These are phyloP conservation scores for Rhodotorula toruloides DNA, from an alignment of 768 basidiomycete genomes.

Conservation along the genomic window DNA sequence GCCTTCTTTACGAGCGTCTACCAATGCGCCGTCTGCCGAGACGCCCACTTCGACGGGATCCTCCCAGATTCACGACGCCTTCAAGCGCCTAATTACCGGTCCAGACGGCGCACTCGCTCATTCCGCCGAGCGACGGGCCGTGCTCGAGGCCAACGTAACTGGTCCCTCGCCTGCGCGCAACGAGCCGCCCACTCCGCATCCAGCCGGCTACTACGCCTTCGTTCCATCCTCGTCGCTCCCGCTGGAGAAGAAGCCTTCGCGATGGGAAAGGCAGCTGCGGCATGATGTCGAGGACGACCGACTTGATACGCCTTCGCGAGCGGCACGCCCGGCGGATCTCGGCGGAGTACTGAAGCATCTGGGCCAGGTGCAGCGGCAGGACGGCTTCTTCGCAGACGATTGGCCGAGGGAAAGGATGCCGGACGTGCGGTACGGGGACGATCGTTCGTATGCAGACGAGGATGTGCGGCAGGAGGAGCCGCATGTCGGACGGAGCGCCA, in stretches of 20 bases:
- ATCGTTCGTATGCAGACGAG: not conserved
- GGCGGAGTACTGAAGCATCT: slow-evolving; percentile 5
- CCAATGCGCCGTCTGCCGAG: not conserved
- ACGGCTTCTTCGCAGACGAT: not conserved
- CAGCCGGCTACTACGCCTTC: slow-evolving; percentile 19
- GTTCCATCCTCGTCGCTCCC: slow-evolving; percentile 9
- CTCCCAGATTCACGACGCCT: slow-evolving; percentile 29
- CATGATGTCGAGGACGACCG: not conserved
- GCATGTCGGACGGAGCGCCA: slow-evolving; percentile 16
- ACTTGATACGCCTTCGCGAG: not conserved
- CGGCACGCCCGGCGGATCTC: slow-evolving; percentile 1
- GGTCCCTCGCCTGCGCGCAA: not conserved
- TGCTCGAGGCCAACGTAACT: not conserved
- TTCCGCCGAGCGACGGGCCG: slow-evolving; percentile 20
- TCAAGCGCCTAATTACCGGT: slow-evolving; percentile 29
- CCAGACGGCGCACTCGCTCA: slow-evolving; percentile 26
- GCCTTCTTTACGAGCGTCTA: not conserved
- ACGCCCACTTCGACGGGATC: not conserved
- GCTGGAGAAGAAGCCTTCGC: not conserved
- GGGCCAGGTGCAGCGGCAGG: slow-evolving; percentile 1
- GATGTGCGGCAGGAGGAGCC: too few species aligned
- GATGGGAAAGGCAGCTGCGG: not conserved
- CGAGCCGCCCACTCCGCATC: slow-evolving; percentile 21
- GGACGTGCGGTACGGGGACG: not conserved
- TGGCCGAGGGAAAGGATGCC: not conserved